Base-by-base conservation (phyloP, 768 basidiomycete genomes). In the Tylopilus sp. region DNA sequence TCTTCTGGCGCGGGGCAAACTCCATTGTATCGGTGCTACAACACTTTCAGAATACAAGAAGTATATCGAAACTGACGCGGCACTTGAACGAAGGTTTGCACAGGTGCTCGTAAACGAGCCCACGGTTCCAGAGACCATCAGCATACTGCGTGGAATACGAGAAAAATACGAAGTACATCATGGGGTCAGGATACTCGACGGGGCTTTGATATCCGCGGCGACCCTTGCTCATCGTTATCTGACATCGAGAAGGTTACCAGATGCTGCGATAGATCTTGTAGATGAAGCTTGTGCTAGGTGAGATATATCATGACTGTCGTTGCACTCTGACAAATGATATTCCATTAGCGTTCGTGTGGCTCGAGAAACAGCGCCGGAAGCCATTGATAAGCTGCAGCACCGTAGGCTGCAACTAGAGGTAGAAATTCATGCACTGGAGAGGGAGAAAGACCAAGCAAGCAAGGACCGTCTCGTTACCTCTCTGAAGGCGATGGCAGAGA, bases 61-160 rank as follows among this genome's bases (percentile, higher is more conserved):
- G 67, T 89, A 91, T 68, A 93, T 97, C 64, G 93, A 97, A 71
- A 90, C 86, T 42, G 94, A 95, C 61, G 85, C 89, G 28, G 93
- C 93, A 6, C 76, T 95, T 47, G 93, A 95, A 63, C 82, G 94
- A 56, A 80, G 94, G 57, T 95, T 95, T 68, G 91, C 94, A 3
- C 93, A 97, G 67, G 93, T 98, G 38, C 64, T 95, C 23, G 83
- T 98, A 52, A 93, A 93, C 58, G 95, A 98, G 65, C 95, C 95
- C 0, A 73, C 75, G 11, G 95, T 98, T 1, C 70, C 86, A 5
- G 93, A 95, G 58, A 88, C 95, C 0, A 93, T 98, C 72, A 88
- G 80, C 57, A 98, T 98, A 55, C 78, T 98, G 33, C 86, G 95
- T 57, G 95, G 95, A 51, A 92, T 98, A 66, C 79, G 89, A 39